Conservation (phyloP, 1,139 yeast species). For the Chernovozyma sophiae-reginae region DNA sequence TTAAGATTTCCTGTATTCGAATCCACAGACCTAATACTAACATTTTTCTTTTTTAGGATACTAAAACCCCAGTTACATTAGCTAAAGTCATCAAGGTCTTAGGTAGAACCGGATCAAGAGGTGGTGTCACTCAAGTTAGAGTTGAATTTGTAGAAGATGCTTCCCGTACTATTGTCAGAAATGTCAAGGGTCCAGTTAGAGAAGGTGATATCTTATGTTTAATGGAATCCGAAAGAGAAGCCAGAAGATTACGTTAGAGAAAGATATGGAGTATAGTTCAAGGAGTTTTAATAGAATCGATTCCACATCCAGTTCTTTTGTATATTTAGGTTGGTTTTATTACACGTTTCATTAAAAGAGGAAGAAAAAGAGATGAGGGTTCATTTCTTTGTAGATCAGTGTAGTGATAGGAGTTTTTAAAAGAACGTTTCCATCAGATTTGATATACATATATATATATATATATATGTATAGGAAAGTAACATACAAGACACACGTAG, state of each 20-base stretch:
- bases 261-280: too few relatives aligned
- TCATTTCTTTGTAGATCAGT: too few relatives aligned
- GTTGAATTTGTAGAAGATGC: conserved; percentile 98
- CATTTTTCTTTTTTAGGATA: conserved; percentile 48
- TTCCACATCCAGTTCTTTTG: background rate
- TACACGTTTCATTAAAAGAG: background rate
- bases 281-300: background rate
- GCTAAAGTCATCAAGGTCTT: conserved; percentile 99
- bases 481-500: too few relatives aligned
- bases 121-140: conserved; percentile 99
- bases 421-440: too few relatives aligned
- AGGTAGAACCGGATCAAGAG: conserved; percentile 99
- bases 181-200: conserved; percentile 99
- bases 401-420: too few relatives aligned
- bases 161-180: conserved; percentile 98
- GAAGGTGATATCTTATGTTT: conserved; percentile 98
- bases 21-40: too few relatives aligned
- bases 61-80: conserved; percentile 95
- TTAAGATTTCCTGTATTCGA: too few relatives aligned
- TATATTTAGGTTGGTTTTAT: conserved; percentile 1
- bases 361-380: too few relatives aligned
- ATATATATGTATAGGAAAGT: too few relatives aligned
- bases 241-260: conserved; percentile 61
- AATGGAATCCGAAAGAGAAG: conserved; percentile 99
- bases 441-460: too few relatives aligned